Conservation (phyloP, 768 basidiomycete genomes). For the Auricularia cornea region DNA sequence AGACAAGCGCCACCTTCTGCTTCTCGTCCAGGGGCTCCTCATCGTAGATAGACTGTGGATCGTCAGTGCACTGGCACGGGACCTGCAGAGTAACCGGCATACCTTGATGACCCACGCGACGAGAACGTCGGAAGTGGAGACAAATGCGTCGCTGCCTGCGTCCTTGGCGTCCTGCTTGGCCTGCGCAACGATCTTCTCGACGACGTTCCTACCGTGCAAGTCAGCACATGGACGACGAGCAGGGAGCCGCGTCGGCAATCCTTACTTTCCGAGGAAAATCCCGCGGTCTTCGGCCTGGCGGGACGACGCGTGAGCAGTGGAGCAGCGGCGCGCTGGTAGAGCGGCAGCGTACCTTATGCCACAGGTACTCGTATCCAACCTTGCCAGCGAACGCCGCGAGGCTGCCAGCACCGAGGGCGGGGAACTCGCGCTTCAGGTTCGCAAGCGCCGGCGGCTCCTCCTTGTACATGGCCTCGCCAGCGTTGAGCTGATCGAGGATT, state of each 20-base stretch:
- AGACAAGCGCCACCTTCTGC: background rate
- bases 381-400: background rate
- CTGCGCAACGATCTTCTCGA: background rate
- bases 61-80: background rate
- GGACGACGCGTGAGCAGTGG: background rate
- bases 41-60: background rate
- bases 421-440: background rate
- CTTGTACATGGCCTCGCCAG: background rate
- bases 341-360: background rate
- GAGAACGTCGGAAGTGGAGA: background rate
- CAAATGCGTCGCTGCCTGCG: background rate
- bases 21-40: background rate
- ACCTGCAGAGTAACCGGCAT: no score
- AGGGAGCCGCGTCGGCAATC: background rate
- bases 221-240: background rate
- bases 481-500: background rate
- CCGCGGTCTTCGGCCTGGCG: background rate
- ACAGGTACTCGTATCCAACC: background rate
- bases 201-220: background rate
- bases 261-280: background rate
- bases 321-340: background rate
- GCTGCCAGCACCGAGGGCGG: background rate
- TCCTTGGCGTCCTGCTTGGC: background rate
- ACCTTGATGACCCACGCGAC: background rate
- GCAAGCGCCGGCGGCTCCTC: background rate